Evolutionary conservation across 495 filamentous ascomycete species (phyloP), one percentile per base, ranked within the genome.

Genomic region (Clavariopsis aquatica): DNA sequence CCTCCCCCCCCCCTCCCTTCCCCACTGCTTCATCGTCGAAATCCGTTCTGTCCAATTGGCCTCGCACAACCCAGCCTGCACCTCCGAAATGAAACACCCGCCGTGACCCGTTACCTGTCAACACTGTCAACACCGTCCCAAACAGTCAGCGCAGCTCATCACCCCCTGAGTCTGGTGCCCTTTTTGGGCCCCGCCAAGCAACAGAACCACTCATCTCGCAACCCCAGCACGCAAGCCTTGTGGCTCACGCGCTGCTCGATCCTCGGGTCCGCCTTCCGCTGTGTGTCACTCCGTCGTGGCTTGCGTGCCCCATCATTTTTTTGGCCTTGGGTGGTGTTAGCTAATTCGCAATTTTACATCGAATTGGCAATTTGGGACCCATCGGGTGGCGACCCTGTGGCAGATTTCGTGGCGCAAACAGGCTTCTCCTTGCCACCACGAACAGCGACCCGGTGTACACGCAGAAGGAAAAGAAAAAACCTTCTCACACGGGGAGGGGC

Each of bases 291-390:
- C 49, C 22, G 56, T 36, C 22, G 56, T 60, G 49, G 63, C 55
- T 66, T 65, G 52, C 46, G 27, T 26, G 38, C 51, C 31, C n/a
- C 19, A 4, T 17, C 34, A n/a, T 24, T 41, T 20, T 47, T 15
- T 22, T 13, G 20, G 13, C 60, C 60, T 62, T 62, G 31, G 20
- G 10, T 47, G 60, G 54, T n/a, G 31, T 23, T 26, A 34, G 41
- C 53, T 29, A 4, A 59, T 59, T 65, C 54, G 54, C 49, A 58
- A 65, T 65, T 65, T 65, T 27, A 46, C 7, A 47, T 43, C 19
- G 62, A 65, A 65, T 65, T 65, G 55, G 62, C 55, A 65, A 65
- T 65, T 54, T 59, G 45, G 54, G 54, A 45, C 52, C 53, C 29
- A 57, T 51, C 24, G 17, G 24, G 43, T 53, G 43, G 51, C 26